Percentiles rank a stretch among this genome's conserved stretches.
These are phyloP conservation scores for Phytophthora macrochlamydospora DNA, from an alignment of 352 stramenopile species.

Conservation along the genomic window DNA sequence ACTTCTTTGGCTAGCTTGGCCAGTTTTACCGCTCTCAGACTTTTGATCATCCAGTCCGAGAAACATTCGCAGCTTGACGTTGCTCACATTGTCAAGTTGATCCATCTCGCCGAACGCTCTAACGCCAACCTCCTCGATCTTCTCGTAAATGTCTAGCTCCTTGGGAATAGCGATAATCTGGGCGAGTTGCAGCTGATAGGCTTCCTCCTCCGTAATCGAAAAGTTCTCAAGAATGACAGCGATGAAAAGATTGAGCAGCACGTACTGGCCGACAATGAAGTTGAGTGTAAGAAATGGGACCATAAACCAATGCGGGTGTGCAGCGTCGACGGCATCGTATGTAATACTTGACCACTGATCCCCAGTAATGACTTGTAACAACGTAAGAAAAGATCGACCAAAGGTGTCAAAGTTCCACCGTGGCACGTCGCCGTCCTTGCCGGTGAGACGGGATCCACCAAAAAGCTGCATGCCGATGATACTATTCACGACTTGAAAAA, in stretches of 20 bases:
- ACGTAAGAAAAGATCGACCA: constrained; percentile 66
- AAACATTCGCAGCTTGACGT: constrained; percentile 81
- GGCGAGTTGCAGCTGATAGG: constrained; percentile 81
- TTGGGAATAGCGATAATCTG: constrained; percentile 86
- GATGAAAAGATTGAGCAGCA: constrained; percentile 85
- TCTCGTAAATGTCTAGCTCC: constrained; percentile 82
- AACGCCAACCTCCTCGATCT: constrained; percentile 81
- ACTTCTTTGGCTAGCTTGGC: background rate
- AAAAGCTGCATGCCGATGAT: constrained; percentile 85
- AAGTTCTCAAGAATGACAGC: constrained; percentile 88
- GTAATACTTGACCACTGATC: constrained; percentile 81
- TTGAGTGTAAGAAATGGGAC: constrained; percentile 77
- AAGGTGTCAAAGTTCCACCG: constrained; percentile 86
- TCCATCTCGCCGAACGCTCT: constrained; percentile 80
- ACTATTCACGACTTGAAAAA: constrained; percentile 79
- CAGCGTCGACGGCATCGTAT: constrained; percentile 75
- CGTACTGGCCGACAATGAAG: constrained; percentile 81
- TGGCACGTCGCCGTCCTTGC: constrained; percentile 47
- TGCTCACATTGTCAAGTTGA: constrained; percentile 81
- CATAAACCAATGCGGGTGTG: constrained; percentile 69
- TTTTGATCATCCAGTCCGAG: constrained; percentile 62
- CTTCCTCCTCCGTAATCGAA: constrained; percentile 79
- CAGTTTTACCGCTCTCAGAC: constrained; percentile 6
- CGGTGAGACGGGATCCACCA: constrained; percentile 50
- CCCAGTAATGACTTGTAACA: constrained; percentile 79